Percentiles rank a stretch among this genome's conserved stretches.
These are phyloP conservation scores for Pseudonectria foliicola DNA, from an alignment of 2,329 filamentous ascomycete genomes.

Conservation along the genomic window DNA sequence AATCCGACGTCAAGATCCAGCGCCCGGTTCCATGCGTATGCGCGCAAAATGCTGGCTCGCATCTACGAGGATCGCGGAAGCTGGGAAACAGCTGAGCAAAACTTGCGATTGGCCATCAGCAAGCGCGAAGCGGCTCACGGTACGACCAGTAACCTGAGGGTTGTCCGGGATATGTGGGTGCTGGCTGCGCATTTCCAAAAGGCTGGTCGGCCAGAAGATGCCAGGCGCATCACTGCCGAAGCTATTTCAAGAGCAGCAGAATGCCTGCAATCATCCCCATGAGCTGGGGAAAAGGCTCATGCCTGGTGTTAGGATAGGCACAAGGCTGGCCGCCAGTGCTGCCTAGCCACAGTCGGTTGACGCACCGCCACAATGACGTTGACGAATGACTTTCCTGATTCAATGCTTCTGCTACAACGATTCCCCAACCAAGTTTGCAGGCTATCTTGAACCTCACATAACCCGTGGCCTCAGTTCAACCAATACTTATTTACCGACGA, in stretches of 20 bases:
- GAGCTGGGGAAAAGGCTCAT: background rate
- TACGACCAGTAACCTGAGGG: constrained; percentile 26
- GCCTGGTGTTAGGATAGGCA: background rate
- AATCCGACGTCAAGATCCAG: constrained; percentile 17
- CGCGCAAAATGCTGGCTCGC: constrained; percentile 31
- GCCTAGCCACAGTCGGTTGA: constrained; percentile 17
- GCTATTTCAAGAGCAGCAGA: constrained; percentile 26
- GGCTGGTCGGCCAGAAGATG: constrained; percentile 21
- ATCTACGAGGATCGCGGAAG: constrained; percentile 27
- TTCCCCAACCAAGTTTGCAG: background rate
- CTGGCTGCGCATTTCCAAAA: constrained; percentile 27
- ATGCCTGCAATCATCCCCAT: constrained; percentile 18
- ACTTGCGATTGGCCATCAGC: constrained; percentile 24
- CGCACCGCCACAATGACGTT: constrained; percentile 38
- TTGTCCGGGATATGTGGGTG: constrained; percentile 34
- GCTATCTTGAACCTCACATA: too few species aligned
- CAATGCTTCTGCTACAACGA: background rate
- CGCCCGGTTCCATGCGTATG: constrained; percentile 32
- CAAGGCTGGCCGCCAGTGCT: background rate
- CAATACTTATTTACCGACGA: constrained; percentile 5
- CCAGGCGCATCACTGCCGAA: constrained; percentile 23
- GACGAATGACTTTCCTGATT: constrained; percentile 7
- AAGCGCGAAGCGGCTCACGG: constrained; percentile 31
- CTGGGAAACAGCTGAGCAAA: constrained; percentile 26
- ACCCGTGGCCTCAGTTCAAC: background rate